These are phyloP conservation scores for Jatropha multifida DNA, from an alignment of 441 rosid species.

Conservation along the genomic window DNA sequence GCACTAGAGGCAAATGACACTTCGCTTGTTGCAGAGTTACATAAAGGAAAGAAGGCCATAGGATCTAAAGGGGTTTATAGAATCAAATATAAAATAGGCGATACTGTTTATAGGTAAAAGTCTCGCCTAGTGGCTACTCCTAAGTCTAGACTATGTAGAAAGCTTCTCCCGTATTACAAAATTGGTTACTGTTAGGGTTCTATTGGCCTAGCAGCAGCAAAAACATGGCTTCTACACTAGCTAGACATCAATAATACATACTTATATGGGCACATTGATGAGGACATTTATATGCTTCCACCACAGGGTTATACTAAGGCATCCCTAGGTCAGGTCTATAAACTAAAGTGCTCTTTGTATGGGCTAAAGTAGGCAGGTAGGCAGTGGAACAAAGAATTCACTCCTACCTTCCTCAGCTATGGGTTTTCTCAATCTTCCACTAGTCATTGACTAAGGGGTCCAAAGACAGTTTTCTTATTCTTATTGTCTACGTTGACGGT, in stretches of 20 bases:
- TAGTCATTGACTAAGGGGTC: neutral
- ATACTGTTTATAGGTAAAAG: neutral
- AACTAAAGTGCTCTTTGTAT: neutral
- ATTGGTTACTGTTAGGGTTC: neutral
- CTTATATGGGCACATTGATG: neutral
- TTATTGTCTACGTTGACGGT: too few species aligned
- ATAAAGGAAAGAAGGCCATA: neutral
- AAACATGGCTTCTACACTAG: neutral
- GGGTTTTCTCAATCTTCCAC: neutral
- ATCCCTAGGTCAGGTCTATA: neutral
- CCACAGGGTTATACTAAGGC: too few species aligned
- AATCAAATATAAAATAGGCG: neutral
- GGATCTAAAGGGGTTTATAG: slow-evolving; percentile 19
- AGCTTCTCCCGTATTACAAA: neutral
- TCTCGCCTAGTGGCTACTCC: neutral
- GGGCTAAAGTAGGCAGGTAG: neutral
- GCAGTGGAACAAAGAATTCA: too few species aligned
- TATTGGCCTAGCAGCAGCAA: neutral
- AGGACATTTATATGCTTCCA: neutral
- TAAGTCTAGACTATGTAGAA: slow-evolving; percentile 6
- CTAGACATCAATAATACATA: neutral
- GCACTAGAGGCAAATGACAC: neutral
- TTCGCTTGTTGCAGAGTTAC: neutral
- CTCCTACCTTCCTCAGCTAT: too few species aligned
- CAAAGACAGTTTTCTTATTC: too few species aligned